Base-by-base conservation (phyloP, 805 yeast genomes). In the Metschnikowia baotianmanensis region DNA sequence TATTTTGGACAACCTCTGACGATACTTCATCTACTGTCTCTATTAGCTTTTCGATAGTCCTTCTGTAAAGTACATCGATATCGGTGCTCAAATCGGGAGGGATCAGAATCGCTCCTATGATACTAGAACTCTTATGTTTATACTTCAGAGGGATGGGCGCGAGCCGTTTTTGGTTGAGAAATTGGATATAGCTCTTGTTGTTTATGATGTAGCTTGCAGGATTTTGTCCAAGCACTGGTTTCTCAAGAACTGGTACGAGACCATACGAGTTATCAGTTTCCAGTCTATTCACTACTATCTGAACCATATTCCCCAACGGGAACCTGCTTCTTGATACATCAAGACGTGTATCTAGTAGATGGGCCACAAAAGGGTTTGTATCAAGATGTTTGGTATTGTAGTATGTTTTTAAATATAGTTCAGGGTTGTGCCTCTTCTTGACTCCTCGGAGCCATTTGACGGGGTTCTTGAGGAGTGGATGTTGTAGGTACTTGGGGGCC, bases 391-490 rank as follows among this genome's bases (percentile, higher is more conserved):
- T 26, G 3, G 56, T 19, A 25, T 55, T 46, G 37, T 59, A 62
- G 36, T 34, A 57, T 3, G 29, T 45, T 4, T 25, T 15, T 8
- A 34, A 36, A 42, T 61, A 62, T 5, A 53, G 38, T 6, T 54
- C 43, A 2, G 53, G 37, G 12, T 58, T 62, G 19, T 48, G 54
- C 36, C 56, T 57, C 6, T 48, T 54, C 17, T 45, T 46, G 9
- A 47, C 48, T 15, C 45, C 45, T 9, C 47, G 42, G 6, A 63
- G 50, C 58, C 62, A 60, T 31, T 58, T 56, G 20, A 50, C 43
- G 1, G 70, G 71, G 42, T 61, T 62, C 12, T 43, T 46, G 30
- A 66, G 42, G 6, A 64, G 34, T 5, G 70, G 70, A 46, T 64
- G 70, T 24, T 33, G 41, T 26, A 38, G 36, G 22, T 42, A 46